A percentile compares a stretch with the other conserved stretches of the same genome.
Evolutionary conservation across 2,329 filamentous ascomycete genomes (phyloP).

Genomic region (Akanthomyces lecanii): DNA sequence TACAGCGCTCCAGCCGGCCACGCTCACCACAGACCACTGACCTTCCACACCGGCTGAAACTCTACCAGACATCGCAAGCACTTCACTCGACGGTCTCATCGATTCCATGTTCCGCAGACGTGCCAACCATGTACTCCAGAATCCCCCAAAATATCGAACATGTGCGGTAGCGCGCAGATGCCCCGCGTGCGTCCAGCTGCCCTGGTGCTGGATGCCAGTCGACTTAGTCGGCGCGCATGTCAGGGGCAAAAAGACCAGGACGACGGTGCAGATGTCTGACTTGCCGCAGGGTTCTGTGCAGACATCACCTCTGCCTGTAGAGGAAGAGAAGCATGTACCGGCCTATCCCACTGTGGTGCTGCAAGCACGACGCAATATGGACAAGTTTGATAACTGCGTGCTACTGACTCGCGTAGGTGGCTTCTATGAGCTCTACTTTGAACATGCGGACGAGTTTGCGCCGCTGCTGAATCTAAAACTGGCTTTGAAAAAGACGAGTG

Average conservation of each 20-base stretch:
- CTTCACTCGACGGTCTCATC: not conserved
- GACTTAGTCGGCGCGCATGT: not conserved
- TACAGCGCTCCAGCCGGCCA: not conserved
- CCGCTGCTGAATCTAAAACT: constrained; percentile 86
- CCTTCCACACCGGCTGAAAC: not conserved
- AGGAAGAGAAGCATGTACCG: constrained; percentile 42
- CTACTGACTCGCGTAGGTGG: constrained; percentile 87
- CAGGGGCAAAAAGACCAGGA: constrained; percentile 52
- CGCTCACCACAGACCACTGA: not conserved
- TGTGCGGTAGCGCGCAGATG: not conserved
- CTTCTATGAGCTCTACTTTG: constrained; percentile 97
- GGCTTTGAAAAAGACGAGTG: constrained; percentile 72
- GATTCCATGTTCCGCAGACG: constrained; percentile 10
- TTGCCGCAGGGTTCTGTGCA: constrained; percentile 50
- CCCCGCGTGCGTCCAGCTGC: not conserved
- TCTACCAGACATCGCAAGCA: not conserved
- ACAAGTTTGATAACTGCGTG: constrained; percentile 85
- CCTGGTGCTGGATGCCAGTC: not conserved
- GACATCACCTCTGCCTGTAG: constrained; percentile 24
- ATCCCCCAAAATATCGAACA: not conserved
- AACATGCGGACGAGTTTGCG: constrained; percentile 86
- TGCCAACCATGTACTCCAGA: not conserved
- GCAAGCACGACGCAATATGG: constrained; percentile 85
- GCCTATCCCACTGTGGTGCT: constrained; percentile 83
- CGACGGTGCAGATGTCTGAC: constrained; percentile 51